Conservation (phyloP, 306 rosid genomes). For the Luffa acutangula region DNA sequence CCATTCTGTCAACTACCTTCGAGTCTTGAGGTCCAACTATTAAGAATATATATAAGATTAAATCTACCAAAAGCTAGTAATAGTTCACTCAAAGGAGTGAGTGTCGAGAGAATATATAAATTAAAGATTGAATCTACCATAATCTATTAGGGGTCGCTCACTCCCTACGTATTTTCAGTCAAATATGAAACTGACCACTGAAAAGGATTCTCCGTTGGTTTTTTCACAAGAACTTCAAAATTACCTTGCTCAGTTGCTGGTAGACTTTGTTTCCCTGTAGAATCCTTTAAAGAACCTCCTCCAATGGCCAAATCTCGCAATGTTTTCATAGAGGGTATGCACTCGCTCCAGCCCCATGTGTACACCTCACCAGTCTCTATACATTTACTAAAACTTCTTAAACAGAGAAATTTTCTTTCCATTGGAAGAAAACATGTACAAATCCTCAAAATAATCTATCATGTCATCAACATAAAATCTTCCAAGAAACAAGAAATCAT, state of each 20-base stretch:
- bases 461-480: background rate
- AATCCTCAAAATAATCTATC: background rate
- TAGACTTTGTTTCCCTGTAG: slow-evolving; percentile 35
- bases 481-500: background rate
- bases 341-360: slow-evolving; percentile 98
- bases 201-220: background rate
- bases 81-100: background rate
- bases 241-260: slow-evolving; percentile 48
- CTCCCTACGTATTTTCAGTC: slow-evolving; percentile 31
- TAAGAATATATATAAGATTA: background rate
- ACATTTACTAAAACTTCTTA: slow-evolving; percentile 6
- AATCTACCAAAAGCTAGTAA: background rate
- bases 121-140: background rate
- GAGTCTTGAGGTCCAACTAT: slow-evolving; percentile 31
- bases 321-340: slow-evolving; percentile 64
- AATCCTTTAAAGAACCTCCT: slow-evolving; percentile 40
- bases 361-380: slow-evolving; percentile 60
- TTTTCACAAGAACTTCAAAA: background rate
- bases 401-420: background rate
- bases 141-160: slow-evolving; percentile 8
- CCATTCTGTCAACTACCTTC: slow-evolving; percentile 40
- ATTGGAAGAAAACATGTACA: background rate
- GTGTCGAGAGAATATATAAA: background rate
- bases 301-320: slow-evolving; percentile 35
- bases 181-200: slow-evolving; percentile 9